Evolutionary conservation across 2,329 filamentous ascomycete species (phyloP), one percentile per base, ranked within the genome.

Genomic region (Fusarium concolor): DNA sequence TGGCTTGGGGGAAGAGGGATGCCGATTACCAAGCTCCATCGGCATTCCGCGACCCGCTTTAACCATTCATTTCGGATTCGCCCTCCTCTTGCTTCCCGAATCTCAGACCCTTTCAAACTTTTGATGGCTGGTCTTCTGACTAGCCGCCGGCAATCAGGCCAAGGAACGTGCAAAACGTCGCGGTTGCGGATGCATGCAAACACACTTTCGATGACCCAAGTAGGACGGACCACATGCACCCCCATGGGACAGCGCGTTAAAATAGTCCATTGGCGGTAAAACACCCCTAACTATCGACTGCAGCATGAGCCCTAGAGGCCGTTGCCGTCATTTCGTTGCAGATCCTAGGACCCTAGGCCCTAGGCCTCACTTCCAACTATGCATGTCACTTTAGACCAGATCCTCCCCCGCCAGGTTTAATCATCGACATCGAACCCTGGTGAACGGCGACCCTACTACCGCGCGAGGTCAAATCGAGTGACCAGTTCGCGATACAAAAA

Each of bases 371-470:
- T 59, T 20, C 46, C 22, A 51, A 35, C 35, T 65, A 67, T 67
- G 63, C 67, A 70, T 68, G 47, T 70, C 67, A 70, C 58, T 67
- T 41, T 44, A 33, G 22, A 28, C 42, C 42, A 24, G 35, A 59
- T 59, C 39, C 44, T 44, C 44, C 42, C 53, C 42, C 11, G 46
- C 61, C 45, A 11, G 42, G 42, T 47, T 49, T 50, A 26, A 42
- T 49, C 39, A 43, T 47, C n/a, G 18, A 58, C 43, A 37, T 38
- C 17, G 18, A 52, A 42, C 41, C 47, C 60, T 29, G 42, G 44
- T 10, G 24, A 38, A 20, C 29, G 24, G 28, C 28, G 33, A 18
- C 15, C 43, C 37, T 45, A 24, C 22, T 26, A 33, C 20, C n/a
- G 41, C n/a, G 22, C 37, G 26, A 53, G 5, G 20, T 52, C 41